Conservation (phyloP, 2,329 filamentous ascomycete species). For the Exserohilum rostratum region DNA sequence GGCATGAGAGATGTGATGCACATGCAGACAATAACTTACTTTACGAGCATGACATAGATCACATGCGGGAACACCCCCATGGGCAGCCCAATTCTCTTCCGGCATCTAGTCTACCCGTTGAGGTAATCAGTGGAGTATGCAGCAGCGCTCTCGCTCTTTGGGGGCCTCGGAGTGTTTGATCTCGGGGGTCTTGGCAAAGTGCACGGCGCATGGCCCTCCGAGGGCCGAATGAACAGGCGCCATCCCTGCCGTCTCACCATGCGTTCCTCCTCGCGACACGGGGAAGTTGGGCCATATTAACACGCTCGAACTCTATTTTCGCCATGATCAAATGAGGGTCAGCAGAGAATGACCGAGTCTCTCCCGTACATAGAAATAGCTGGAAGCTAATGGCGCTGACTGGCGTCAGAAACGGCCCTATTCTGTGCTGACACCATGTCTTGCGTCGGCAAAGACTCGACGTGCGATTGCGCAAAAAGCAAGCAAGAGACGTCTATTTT, state of each 20-base stretch:
- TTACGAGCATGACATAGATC: slow-evolving; percentile 37
- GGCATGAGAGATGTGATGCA: background rate
- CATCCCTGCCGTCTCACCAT: slow-evolving; percentile 1
- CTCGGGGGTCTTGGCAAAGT: slow-evolving; percentile 10
- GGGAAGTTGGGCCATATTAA: background rate
- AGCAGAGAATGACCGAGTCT: background rate
- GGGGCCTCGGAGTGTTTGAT: slow-evolving; percentile 6
- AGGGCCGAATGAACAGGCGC: slow-evolving; percentile 4
- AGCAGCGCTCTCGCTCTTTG: background rate
- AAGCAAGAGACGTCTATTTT: background rate
- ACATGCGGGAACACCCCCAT: slow-evolving; percentile 41
- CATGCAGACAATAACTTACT: background rate
- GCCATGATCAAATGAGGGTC: background rate
- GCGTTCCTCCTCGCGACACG: background rate
- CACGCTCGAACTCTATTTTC: background rate
- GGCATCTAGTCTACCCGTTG: slow-evolving; percentile 25
- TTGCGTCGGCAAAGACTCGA: background rate
- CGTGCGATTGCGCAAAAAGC: too few relatives aligned
- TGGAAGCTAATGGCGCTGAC: background rate
- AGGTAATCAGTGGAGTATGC: background rate
- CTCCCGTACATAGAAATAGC: background rate
- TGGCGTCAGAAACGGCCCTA: background rate
- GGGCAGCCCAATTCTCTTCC: slow-evolving; percentile 40
- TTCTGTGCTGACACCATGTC: background rate
- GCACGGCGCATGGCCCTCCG: slow-evolving; percentile 1